Evolutionary conservation across 108 stramenopile genomes (phyloP).

Genomic region (Thalassiosira profunda): DNA sequence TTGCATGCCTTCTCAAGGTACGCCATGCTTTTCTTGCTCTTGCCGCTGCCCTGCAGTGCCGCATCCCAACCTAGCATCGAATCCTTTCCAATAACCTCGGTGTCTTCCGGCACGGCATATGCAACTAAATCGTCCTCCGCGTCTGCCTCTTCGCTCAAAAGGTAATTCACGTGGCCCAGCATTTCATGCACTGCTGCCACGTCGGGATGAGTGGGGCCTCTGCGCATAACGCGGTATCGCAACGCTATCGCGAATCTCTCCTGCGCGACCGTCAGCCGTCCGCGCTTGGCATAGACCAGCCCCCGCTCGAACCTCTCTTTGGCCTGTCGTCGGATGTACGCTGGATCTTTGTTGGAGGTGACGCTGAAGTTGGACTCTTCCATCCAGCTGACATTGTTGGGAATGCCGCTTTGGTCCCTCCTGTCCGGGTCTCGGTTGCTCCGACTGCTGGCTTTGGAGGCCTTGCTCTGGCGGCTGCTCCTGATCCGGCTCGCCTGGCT

Average conservation of each 20-base stretch:
- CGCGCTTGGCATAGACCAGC: not conserved
- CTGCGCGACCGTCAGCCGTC: not conserved
- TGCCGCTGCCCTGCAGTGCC: not conserved
- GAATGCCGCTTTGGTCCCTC: too few species aligned
- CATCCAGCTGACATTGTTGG: too few species aligned
- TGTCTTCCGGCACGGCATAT: not conserved
- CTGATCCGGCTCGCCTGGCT: too few species aligned
- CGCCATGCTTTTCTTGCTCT: not conserved
- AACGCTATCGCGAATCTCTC: slow-evolving; percentile 7
- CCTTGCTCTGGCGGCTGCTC: too few species aligned
- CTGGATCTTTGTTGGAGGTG: not conserved
- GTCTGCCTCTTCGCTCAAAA: not conserved
- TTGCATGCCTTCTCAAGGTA: slow-evolving; percentile 13
- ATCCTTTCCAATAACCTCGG: not conserved
- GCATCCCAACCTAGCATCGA: not conserved
- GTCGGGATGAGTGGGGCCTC: slow-evolving; percentile 5
- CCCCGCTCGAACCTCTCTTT: not conserved
- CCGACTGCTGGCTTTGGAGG: too few species aligned
- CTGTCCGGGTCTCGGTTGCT: too few species aligned
- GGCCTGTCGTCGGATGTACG: not conserved
- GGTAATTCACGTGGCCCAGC: slow-evolving; percentile 9
- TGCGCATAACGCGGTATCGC: slow-evolving; percentile 12
- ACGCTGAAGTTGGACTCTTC: not conserved
- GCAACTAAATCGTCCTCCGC: not conserved
- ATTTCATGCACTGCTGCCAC: slow-evolving; percentile 15